Evolutionary conservation across 202 grass and related monocot species (phyloP).

Genomic region (Cymbopogon flexuosus): DNA sequence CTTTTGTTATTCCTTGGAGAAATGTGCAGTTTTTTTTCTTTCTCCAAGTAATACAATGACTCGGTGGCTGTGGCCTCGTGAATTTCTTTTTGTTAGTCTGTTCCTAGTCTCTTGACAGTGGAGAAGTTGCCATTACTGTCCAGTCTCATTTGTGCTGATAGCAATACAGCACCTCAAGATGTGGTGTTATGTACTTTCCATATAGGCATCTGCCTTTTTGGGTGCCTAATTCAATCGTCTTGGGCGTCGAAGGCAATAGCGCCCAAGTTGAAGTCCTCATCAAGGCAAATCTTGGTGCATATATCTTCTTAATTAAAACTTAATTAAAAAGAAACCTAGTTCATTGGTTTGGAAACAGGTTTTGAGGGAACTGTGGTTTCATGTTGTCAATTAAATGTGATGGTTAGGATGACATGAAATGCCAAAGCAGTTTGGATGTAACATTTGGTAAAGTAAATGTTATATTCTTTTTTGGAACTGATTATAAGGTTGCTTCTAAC

Average conservation of each 20-base stretch:
- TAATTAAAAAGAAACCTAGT: not conserved
- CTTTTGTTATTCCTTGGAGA: not conserved
- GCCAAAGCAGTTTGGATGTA: not conserved
- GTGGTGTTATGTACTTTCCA: not conserved
- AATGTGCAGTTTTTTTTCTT: not conserved
- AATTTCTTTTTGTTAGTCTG: not conserved
- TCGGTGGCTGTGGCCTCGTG: not conserved
- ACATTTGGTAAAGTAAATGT: constrained; percentile 2
- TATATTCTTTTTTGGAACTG: constrained; percentile 5
- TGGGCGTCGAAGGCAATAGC: not conserved
- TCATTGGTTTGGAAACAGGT: constrained; percentile 7
- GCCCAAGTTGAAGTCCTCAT: not conserved
- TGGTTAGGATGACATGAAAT: not conserved
- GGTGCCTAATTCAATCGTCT: not conserved
- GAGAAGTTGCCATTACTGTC: not conserved
- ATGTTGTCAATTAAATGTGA: not conserved
- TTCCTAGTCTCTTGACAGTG: not conserved
- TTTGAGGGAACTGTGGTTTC: not conserved
- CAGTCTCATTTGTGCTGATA: not conserved
- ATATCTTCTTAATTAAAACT: not conserved
- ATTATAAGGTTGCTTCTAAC: not conserved
- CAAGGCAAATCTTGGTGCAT: not conserved
- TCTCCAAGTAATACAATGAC: constrained; percentile 6
- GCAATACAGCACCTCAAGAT: not conserved
- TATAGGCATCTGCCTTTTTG: not conserved